These are phyloP conservation scores for Podila minutissima DNA, from an alignment of 192 early-diverging fungal species.

Conservation along the genomic window DNA sequence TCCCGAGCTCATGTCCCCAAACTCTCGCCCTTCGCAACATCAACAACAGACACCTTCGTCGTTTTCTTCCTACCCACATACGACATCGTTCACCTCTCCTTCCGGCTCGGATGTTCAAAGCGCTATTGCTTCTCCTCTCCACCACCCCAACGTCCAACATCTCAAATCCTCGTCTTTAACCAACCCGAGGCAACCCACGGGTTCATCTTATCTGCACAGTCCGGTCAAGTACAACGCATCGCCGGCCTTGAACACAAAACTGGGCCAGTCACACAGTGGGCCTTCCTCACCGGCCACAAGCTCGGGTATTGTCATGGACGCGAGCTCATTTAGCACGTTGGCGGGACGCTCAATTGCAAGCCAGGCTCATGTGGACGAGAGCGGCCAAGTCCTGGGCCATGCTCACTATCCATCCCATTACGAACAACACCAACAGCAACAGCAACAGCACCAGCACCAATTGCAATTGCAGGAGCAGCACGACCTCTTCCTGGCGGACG, in stretches of 20 bases:
- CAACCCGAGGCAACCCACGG: background rate
- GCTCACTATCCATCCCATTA: conserved; percentile 2
- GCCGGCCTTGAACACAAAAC: conserved; percentile 13
- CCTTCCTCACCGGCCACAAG: background rate
- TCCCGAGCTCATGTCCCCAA: conserved; percentile 27
- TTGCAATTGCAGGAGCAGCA: conserved; percentile 15
- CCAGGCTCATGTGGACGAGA: background rate
- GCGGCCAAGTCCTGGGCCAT: background rate
- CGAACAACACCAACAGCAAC: conserved; percentile 9
- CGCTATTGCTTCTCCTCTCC: conserved; percentile 24
- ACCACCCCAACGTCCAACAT: background rate
- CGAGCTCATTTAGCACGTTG: conserved; percentile 6
- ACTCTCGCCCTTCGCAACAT: conserved; percentile 3
- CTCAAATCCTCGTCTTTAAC: conserved; percentile 3
- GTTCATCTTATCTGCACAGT: no score
- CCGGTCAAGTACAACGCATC: background rate
- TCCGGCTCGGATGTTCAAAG: conserved; percentile 17
- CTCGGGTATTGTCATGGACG: no score
- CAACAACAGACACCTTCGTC: background rate
- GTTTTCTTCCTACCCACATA: background rate
- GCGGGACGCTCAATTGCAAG: conserved; percentile 15
- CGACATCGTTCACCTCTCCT: background rate
- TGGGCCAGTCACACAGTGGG: conserved; percentile 1
- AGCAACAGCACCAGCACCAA: conserved; percentile 16
- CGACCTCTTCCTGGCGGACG: conserved; percentile 18